Base-by-base conservation (phyloP, 2,329 filamentous ascomycete species). In the Talaromyces funiculosus region DNA sequence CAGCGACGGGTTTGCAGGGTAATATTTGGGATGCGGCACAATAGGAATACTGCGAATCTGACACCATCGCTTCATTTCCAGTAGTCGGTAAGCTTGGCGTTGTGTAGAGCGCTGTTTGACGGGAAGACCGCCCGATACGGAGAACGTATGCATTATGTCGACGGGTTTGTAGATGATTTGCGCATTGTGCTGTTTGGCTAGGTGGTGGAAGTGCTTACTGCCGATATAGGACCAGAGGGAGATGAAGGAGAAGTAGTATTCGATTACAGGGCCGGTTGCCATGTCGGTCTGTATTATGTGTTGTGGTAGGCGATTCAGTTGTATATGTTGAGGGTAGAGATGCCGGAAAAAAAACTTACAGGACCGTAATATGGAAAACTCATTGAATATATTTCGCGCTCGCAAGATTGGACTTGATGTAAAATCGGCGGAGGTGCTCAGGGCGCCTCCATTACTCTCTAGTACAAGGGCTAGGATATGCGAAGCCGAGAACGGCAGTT, bases 181-280 rank as follows among this genome's bases (percentile, higher is more conserved):
- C 26, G 66, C 67, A 60, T 69, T 67, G 53, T 65, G 63, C 6
- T 68, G 42, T 9, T 61, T 45, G 14, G 65, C 67, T 3, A 71
- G 62, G 16, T 54, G 51, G 18, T 65, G 64, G 14, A 72, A 62
- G 16, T 65, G 68, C 2, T 64, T 66, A 45, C 70, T 72, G 51
- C 68, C 70, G 53, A 71, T 65, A 57, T 69, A 68, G 24, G 69
- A 71, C 69, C 68, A 71, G 18, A 71, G 64, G 1, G 69, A 72
- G 40, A 72, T 67, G 63, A 71, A 71, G 35, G 68, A 71, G 60
- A 72, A 72, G 55, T 70, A 71, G 31, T 56, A 60, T 33, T 62
- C 61, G 18, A 62, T 55, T 14, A 90, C 85, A 1, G 86, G 76
- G 12, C 68, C 77, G 12, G 37, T 12, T 8, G 53, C 37, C 53